A percentile compares a stretch with the other conserved stretches of the same genome.
phyloP scores from a whole-genome alignment of 345 rosid genomes.

The Diplotaxis tenuifolia region DNA sequence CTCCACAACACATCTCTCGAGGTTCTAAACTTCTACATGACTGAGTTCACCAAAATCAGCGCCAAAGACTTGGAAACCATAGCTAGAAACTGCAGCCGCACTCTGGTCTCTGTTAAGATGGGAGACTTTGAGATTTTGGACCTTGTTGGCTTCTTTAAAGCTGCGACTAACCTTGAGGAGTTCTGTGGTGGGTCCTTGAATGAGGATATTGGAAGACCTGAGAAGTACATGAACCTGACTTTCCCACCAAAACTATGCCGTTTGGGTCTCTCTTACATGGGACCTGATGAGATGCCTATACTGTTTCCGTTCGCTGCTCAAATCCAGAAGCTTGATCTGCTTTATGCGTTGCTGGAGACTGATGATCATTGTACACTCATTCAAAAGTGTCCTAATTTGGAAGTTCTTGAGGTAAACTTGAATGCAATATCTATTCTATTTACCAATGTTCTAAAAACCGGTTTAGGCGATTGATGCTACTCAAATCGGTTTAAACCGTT shows the following conservation, averaged over 20 bases:
- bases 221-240: conserved; percentile 44
- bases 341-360: conserved; percentile 76
- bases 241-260: conserved; percentile 73
- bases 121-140: conserved; percentile 77
- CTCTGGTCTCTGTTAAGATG: conserved; percentile 67
- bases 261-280: conserved; percentile 76
- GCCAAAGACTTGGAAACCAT: conserved; percentile 71
- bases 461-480: background rate
- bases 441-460: too few relatives aligned
- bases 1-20: conserved; percentile 66
- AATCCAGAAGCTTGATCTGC: conserved; percentile 82
- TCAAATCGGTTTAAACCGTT: background rate
- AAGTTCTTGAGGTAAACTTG: conserved; percentile 58
- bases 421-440: background rate
- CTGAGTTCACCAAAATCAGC: conserved; percentile 52
- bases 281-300: conserved; percentile 73
- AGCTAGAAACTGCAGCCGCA: conserved; percentile 63
- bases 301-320: conserved; percentile 71
- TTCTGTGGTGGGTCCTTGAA: conserved; percentile 87
- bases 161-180: conserved; percentile 77
- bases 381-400: conserved; percentile 80
- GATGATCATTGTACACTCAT: conserved; percentile 85
- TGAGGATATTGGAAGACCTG: conserved; percentile 48
- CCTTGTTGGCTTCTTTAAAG: conserved; percentile 63
- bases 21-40: conserved; percentile 82